A percentile compares a stretch with the other conserved stretches of the same genome.
Evolutionary conservation across 73 alveolate species (phyloP).

Genomic region (Strombidium stylifer): DNA sequence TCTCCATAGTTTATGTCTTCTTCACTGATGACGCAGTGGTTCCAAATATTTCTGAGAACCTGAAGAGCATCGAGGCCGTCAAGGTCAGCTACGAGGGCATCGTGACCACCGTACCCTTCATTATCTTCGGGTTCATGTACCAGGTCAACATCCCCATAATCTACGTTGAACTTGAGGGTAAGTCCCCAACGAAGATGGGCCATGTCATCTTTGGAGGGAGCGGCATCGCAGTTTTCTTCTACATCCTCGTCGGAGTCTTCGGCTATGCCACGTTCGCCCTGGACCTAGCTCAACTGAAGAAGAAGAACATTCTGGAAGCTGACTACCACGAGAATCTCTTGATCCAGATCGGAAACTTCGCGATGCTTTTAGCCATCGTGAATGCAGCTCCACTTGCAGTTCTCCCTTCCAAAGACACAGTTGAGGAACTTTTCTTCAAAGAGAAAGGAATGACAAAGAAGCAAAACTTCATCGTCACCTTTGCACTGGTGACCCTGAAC

Average conservation of each 20-base stretch:
- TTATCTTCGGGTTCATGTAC: constrained; percentile 64
- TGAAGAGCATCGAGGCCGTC: constrained; percentile 13
- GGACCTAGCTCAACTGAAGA: neutral
- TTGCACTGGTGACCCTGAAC: constrained; percentile 27
- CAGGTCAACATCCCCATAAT: constrained; percentile 70
- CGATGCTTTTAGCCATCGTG: constrained; percentile 36
- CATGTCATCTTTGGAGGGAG: constrained; percentile 49
- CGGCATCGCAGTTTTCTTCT: constrained; percentile 37
- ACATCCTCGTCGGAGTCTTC: constrained; percentile 52
- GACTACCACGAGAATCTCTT: constrained; percentile 22
- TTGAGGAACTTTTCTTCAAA: constrained; percentile 37
- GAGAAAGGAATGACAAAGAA: constrained; percentile 20
- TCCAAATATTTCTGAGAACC: constrained; percentile 27
- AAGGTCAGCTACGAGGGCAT: constrained; percentile 38
- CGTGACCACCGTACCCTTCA: constrained; percentile 47
- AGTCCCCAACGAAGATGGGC: constrained; percentile 37
- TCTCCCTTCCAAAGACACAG: constrained; percentile 53
- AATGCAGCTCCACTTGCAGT: constrained; percentile 58
- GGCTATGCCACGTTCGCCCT: constrained; percentile 54
- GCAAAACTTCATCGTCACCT: constrained; percentile 29
- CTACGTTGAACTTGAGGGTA: constrained; percentile 61
- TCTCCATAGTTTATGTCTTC: constrained; percentile 40
- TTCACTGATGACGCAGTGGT: constrained; percentile 36
- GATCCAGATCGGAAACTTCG: constrained; percentile 34
- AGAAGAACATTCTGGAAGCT: constrained; percentile 16